These are phyloP conservation scores for Neoarthrinium moseri DNA, from an alignment of 2,329 filamentous ascomycete species.

Conservation along the genomic window DNA sequence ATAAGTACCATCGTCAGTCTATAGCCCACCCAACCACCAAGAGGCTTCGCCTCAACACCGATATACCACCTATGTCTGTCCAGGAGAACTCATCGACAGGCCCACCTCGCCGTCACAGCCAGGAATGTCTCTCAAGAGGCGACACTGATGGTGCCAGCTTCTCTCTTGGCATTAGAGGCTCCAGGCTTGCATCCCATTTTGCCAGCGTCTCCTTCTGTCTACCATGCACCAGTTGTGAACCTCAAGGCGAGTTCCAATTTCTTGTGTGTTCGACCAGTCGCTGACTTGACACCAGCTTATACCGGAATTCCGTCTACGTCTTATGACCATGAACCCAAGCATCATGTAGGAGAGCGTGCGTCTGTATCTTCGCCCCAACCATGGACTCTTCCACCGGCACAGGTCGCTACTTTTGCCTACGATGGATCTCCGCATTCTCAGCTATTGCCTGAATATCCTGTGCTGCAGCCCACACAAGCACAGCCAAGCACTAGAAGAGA, in stretches of 20 bases:
- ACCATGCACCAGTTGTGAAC: conserved; percentile 19
- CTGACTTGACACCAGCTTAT: conserved; percentile 26
- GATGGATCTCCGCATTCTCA: conserved; percentile 25
- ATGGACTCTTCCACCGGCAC: conserved; percentile 23
- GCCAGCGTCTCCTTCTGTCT: conserved; percentile 2
- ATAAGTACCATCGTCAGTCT: conserved; percentile 25
- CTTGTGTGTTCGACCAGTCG: too few relatives aligned
- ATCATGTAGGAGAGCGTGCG: too few relatives aligned
- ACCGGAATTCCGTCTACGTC: conserved; percentile 21
- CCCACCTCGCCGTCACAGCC: neutral
- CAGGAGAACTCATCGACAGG: conserved; percentile 21
- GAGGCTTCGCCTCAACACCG: conserved; percentile 23
- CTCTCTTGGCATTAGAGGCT: neutral
- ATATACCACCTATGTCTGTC: conserved; percentile 21
- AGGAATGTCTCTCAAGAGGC: neutral
- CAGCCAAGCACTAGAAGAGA: conserved; percentile 33
- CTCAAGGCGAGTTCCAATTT: too few relatives aligned
- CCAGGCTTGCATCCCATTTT: conserved; percentile 4
- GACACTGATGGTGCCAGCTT: neutral
- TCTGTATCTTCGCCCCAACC: conserved; percentile 20
- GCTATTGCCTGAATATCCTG: conserved; percentile 33
- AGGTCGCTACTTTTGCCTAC: conserved; percentile 25
- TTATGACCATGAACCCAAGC: conserved; percentile 21
- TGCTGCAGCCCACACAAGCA: conserved; percentile 32
- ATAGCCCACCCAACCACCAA: conserved; percentile 22